Percentiles rank a stretch among this genome's conserved stretches.
Conservation (phyloP, 306 rosid species). For the Malus fusca region DNA sequence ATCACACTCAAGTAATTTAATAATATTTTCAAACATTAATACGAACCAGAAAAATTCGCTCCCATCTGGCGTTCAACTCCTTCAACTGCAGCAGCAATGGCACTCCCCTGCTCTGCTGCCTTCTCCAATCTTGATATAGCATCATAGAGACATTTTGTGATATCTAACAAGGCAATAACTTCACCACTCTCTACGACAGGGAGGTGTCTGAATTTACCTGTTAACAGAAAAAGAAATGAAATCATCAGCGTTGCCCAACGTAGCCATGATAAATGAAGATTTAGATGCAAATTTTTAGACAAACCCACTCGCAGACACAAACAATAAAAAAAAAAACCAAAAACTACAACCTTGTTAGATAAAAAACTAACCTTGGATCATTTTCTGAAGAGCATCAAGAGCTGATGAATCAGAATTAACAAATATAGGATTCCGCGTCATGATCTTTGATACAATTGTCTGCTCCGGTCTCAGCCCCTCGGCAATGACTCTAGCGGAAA, state of each 20-base stretch:
- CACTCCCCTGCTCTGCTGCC: conserved; percentile 90
- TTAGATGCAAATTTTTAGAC: not conserved
- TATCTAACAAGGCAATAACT: conserved; percentile 90
- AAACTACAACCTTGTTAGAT: not conserved
- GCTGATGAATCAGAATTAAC: conserved; percentile 76
- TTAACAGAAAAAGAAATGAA: conserved; percentile 15
- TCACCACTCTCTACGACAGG: conserved; percentile 97
- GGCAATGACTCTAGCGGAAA: conserved; percentile 77
- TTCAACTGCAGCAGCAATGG: conserved; percentile 87
- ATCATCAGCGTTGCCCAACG: not conserved
- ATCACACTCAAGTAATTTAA: conserved; percentile 6
- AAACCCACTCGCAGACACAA: not conserved
- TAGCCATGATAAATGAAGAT: not conserved
- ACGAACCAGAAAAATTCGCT: conserved; percentile 58
- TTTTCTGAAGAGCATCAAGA: conserved; percentile 84
- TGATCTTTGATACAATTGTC: conserved; percentile 68
- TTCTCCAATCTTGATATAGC: conserved; percentile 91
- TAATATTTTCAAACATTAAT: conserved; percentile 5
- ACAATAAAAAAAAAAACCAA: not conserved
- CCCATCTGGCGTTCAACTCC: conserved; percentile 85
- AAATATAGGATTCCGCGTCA: conserved; percentile 84
- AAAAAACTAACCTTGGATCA: conserved; percentile 68
- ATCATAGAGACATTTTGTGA: conserved; percentile 87
- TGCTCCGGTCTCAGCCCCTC: conserved; percentile 91
- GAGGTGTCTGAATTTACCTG: conserved; percentile 96